These are phyloP conservation scores for Pichia nanzhaoensis DNA, from an alignment of 805 yeast species.

Conservation along the genomic window DNA sequence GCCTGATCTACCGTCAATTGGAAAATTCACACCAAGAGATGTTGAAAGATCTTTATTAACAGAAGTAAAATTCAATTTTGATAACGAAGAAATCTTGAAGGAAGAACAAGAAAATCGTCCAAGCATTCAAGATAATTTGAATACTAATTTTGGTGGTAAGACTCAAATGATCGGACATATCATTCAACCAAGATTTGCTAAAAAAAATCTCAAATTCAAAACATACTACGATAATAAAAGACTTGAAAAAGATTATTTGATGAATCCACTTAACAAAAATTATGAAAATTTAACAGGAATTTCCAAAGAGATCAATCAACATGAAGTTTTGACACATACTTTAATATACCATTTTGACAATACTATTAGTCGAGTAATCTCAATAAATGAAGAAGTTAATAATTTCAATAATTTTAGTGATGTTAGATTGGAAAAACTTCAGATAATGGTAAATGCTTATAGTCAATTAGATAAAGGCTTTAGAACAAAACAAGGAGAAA, in stretches of 20 bases:
- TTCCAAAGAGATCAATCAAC: slow-evolving; percentile 22
- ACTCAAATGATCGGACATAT: slow-evolving; percentile 29
- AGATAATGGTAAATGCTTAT: slow-evolving; percentile 38
- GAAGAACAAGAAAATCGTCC: slow-evolving; percentile 23
- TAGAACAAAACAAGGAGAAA: slow-evolving; percentile 31
- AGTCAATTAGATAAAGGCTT: slow-evolving; percentile 41
- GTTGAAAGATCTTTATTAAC: slow-evolving; percentile 73
- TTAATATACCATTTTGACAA: slow-evolving; percentile 50
- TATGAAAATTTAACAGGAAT: slow-evolving; percentile 32
- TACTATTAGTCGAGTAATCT: slow-evolving; percentile 36
- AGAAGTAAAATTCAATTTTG: slow-evolving; percentile 62
- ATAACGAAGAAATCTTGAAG: slow-evolving; percentile 39
- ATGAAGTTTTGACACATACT: slow-evolving; percentile 51
- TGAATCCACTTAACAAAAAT: slow-evolving; percentile 51
- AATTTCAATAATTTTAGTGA: slow-evolving; percentile 36
- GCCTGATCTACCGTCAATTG: slow-evolving; percentile 63
- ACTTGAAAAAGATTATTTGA: slow-evolving; percentile 57
- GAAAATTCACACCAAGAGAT: slow-evolving; percentile 59
- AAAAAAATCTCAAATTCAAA: slow-evolving; percentile 16
- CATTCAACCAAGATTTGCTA: slow-evolving; percentile 25
- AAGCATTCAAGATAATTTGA: slow-evolving; percentile 12
- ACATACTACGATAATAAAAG: slow-evolving; percentile 56
- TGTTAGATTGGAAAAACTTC: slow-evolving; percentile 37
- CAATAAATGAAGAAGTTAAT: slow-evolving; percentile 42
- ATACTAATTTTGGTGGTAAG: slow-evolving; percentile 16